phyloP scores from a whole-genome alignment of 805 yeast species.

The Torulaspora maleeae region DNA sequence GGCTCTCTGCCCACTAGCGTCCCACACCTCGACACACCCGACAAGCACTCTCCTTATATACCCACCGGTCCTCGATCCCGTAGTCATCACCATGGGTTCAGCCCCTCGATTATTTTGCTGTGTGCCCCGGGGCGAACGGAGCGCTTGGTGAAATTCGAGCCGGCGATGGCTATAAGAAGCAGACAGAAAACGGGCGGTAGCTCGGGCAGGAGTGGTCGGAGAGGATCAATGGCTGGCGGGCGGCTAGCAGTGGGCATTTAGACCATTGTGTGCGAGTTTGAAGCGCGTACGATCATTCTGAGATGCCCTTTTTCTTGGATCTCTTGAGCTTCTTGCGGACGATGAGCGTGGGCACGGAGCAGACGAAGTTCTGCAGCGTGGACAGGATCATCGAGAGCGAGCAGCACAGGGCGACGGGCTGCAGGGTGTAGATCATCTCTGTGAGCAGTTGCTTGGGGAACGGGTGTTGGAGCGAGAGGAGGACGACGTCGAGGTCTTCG shows the following conservation, averaged over 20 bases:
- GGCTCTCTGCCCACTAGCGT: not conserved
- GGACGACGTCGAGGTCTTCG: constrained; percentile 29
- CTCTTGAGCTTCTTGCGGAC: constrained; percentile 33
- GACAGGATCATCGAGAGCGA: constrained; percentile 30
- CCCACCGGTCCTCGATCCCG: not conserved
- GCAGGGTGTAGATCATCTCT: constrained; percentile 36
- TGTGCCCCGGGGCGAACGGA: constrained; percentile 6
- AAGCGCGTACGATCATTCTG: constrained; percentile 12
- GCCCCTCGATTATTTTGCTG: constrained; percentile 4
- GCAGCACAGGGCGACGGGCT: constrained; percentile 32
- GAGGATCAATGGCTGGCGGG: not conserved
- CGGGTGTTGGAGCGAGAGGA: constrained; percentile 37
- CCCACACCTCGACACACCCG: not conserved
- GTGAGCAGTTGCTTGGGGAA: constrained; percentile 39
- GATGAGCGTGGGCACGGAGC: constrained; percentile 33
- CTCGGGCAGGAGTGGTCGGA: not conserved
- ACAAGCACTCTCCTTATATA: not conserved
- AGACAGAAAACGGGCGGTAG: not conserved
- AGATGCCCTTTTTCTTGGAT: constrained; percentile 27
- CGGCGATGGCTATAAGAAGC: constrained; percentile 1
- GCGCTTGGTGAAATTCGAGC: not conserved
- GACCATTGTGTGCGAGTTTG: not conserved
- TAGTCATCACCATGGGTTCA: not conserved
- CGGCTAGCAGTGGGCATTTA: not conserved
- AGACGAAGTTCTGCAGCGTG: constrained; percentile 32